Base-by-base conservation (phyloP, 441 rosid species). In the Brassica hybrid region DNA sequence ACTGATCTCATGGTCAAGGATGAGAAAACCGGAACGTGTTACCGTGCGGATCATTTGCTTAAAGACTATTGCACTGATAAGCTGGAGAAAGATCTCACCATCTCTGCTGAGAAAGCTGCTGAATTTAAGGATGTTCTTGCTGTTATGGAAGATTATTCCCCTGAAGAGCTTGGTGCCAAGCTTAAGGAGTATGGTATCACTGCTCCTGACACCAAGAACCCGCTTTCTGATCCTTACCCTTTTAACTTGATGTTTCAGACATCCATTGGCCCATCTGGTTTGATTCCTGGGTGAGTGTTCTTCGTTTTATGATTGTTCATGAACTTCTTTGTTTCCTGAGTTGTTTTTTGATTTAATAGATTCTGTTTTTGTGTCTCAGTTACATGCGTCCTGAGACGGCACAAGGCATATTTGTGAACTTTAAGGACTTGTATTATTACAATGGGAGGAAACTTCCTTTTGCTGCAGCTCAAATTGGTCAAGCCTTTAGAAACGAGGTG, bases 81-180 rank as follows among this genome's bases (percentile, higher is more conserved):
- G 79, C 85, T 87, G 11, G 82, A 85, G 76, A 87, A 84, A 75
- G 90, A 87, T 60, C 62, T 77, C 68, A 82, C 69, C 10, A 54
- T 85, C 9, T 76, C 76, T 77, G 73, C 83, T 11, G 82, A 82
- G 74, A 78, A 80, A 85, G 88, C 86, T 69, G 84, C 85, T 7
- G 90, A 87, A 59, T 50, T 84, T 69, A 87, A 85, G 36, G 86
- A 71, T 11, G 80, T 85, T 6, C 88, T 83, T 21, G 90, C 90
- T 21, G 79, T 82, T 2, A 60, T 87, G 85, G 90, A 87, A 59
- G 97, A 91, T 76, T 83, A 84, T 61, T 89, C 97, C 0, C 36
- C 89, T 75, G 91, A 91, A 43, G 83, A 86, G 81, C 83, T 92
- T 58, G 97, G 97, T 77, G 85, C 86, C 0, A 92, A 90, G 85